These are phyloP conservation scores for Pseudogymnoascus pannorum DNA, from an alignment of 2,329 filamentous ascomycete species.

Conservation along the genomic window DNA sequence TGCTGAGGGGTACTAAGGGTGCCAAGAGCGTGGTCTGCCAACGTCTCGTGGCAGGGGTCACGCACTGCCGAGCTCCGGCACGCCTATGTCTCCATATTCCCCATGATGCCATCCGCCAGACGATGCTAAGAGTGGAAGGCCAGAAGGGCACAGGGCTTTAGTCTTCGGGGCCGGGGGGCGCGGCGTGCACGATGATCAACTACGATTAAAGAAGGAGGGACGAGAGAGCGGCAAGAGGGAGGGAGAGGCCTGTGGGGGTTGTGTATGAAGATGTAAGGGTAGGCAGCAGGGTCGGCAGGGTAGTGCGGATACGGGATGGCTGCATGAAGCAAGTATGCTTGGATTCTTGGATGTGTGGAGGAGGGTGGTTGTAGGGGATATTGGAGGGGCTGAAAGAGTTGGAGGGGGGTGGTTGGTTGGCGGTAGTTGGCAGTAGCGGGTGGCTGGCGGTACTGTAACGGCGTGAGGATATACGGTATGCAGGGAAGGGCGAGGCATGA, in stretches of 20 bases:
- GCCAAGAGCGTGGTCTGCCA: not conserved
- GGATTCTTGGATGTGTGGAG: not conserved
- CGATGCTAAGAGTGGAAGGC: not conserved
- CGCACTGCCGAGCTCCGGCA: slow-evolving; percentile 1
- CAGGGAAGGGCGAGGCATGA: not conserved
- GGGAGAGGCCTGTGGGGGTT: not conserved
- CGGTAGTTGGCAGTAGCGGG: not conserved
- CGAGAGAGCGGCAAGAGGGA: not conserved
- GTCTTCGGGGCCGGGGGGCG: not conserved
- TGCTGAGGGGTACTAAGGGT: not conserved
- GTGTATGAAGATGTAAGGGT: too few species aligned
- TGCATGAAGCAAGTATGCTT: not conserved
- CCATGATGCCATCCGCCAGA: not conserved
- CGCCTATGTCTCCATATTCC: not conserved
- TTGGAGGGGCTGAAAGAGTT: not conserved
- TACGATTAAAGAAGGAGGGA: not conserved
- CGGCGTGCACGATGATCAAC: not conserved
- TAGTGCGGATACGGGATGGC: not conserved
- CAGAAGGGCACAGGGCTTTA: not conserved
- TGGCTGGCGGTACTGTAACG: not conserved
- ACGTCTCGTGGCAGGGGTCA: slow-evolving; percentile 2
- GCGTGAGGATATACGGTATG: not conserved
- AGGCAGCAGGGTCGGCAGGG: not conserved
- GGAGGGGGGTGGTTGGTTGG: not conserved
- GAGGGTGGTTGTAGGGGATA: not conserved